Conservation (phyloP, 148 eudicot genomes). For the Camellia sinensis region DNA sequence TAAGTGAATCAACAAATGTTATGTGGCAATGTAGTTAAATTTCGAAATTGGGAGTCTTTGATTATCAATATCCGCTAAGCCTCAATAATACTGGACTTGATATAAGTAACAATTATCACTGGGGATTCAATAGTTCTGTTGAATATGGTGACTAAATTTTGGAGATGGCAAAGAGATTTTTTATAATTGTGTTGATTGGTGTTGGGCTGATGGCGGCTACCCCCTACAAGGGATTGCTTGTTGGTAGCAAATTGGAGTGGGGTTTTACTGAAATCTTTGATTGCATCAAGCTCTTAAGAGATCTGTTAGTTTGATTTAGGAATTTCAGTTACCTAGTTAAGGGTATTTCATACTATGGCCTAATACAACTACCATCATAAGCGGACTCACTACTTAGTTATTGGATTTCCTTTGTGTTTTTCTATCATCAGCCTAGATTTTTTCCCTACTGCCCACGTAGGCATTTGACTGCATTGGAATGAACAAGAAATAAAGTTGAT, state of each 20-base stretch:
- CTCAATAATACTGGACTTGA: not conserved
- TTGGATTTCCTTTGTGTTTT: not conserved
- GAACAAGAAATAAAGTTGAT: not conserved
- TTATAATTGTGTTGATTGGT: not conserved
- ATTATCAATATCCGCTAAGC: not conserved
- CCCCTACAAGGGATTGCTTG: not conserved
- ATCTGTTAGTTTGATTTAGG: not conserved
- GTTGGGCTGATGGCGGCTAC: not conserved
- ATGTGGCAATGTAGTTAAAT: not conserved
- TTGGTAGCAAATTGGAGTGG: not conserved
- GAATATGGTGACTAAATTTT: not conserved
- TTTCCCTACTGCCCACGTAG: not conserved
- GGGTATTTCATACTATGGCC: not conserved
- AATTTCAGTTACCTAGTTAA: not conserved
- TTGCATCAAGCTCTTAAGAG: too few relatives aligned
- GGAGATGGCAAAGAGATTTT: not conserved
- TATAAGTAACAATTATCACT: not conserved
- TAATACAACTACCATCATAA: too few relatives aligned
- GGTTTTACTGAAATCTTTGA: too few relatives aligned
- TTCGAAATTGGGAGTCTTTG: not conserved
- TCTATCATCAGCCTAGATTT: not conserved
- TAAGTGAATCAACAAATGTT: not conserved
- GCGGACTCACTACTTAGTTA: not conserved
- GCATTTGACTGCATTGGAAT: not conserved
- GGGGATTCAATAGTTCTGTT: not conserved